A percentile compares a stretch with the other conserved stretches of the same genome.
Conservation (phyloP, 495 filamentous ascomycete species). For the Penicillium crystallinum region DNA sequence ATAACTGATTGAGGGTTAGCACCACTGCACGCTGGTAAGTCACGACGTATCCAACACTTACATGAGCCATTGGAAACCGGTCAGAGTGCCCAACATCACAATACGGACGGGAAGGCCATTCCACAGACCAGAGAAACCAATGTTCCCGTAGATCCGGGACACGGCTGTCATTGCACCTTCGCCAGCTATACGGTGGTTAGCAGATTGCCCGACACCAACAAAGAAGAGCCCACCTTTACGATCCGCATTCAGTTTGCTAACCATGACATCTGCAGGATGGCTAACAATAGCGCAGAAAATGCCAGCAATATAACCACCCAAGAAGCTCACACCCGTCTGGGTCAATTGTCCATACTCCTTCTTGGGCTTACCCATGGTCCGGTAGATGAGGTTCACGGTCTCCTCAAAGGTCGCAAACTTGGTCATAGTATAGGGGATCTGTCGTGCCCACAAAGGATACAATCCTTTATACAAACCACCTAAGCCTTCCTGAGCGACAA, state of each 20-base stretch:
- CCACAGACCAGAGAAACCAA: slow-evolving; percentile 66
- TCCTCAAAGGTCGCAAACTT: slow-evolving; percentile 73
- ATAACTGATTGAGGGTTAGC: slow-evolving; percentile 39
- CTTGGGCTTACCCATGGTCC: slow-evolving; percentile 58
- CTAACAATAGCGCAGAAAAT: slow-evolving; percentile 63
- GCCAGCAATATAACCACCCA: slow-evolving; percentile 68
- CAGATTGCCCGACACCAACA: neutral
- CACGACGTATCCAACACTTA: slow-evolving; percentile 21
- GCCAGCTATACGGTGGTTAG: slow-evolving; percentile 42
- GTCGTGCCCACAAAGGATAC: slow-evolving; percentile 64
- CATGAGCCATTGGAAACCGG: slow-evolving; percentile 74
- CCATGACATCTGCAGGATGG: slow-evolving; percentile 68
- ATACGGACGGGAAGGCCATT: slow-evolving; percentile 64
- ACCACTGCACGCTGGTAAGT: neutral
- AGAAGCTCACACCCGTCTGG: slow-evolving; percentile 65
- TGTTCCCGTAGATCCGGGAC: slow-evolving; percentile 64
- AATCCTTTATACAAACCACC: slow-evolving; percentile 63
- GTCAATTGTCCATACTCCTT: slow-evolving; percentile 55
- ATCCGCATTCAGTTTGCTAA: slow-evolving; percentile 64
- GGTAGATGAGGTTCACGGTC: slow-evolving; percentile 60
- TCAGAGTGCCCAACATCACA: slow-evolving; percentile 59
- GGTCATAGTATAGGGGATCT: slow-evolving; percentile 73
- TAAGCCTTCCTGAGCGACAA: slow-evolving; percentile 55
- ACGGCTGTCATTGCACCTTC: slow-evolving; percentile 59
- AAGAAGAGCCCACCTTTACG: slow-evolving; percentile 45